These are phyloP conservation scores for Styphnolobium japonicum DNA, from an alignment of 306 rosid genomes.

Conservation along the genomic window DNA sequence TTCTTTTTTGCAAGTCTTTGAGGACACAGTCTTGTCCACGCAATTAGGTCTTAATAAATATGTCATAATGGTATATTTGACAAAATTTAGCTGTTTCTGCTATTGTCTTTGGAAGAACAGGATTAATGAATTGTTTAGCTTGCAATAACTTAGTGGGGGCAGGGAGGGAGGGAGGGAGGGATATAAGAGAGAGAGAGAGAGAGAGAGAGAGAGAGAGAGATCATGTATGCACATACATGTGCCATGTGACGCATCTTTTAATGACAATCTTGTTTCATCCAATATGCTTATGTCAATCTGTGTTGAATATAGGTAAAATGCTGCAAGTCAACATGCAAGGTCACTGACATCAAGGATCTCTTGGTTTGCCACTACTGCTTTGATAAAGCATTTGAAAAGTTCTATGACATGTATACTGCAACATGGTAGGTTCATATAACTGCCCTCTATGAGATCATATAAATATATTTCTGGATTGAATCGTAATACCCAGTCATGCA, in stretches of 20 bases:
- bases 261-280: conserved; percentile 17
- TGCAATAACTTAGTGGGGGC: background rate
- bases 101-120: background rate
- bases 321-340: conserved; percentile 84
- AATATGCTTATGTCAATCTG: conserved; percentile 20
- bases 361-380: conserved; percentile 80
- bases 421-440: conserved; percentile 56
- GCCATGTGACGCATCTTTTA: background rate
- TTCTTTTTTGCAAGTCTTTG: background rate
- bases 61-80: background rate
- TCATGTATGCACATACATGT: background rate
- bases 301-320: conserved; percentile 65
- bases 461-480: background rate
- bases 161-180: background rate
- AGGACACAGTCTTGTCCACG: background rate
- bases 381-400: conserved; percentile 79
- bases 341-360: conserved; percentile 74
- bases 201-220: background rate
- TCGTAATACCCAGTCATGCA: background rate
- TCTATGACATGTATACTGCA: conserved; percentile 86
- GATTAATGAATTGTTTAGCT: background rate
- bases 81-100: background rate
- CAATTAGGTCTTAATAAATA: background rate
- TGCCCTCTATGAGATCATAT: background rate
- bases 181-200: no score